phyloP scores from a whole-genome alignment of 1,284 basidiomycete species.

The Fistulina hepatica region DNA sequence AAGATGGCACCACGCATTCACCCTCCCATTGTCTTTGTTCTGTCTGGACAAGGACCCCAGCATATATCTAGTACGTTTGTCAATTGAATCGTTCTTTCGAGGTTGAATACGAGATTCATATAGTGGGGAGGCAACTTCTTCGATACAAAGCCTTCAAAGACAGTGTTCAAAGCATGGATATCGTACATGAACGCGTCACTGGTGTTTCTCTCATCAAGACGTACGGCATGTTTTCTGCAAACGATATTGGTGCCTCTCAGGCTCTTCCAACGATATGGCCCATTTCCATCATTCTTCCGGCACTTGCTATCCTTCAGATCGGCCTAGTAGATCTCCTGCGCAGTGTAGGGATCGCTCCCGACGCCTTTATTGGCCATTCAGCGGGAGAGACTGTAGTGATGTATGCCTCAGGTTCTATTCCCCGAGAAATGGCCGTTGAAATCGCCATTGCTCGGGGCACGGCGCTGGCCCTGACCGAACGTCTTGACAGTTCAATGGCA shows the following conservation, averaged over 20 bases:
- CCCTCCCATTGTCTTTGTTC: constrained; percentile 27
- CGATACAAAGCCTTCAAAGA: constrained; percentile 25
- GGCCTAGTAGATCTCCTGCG: constrained; percentile 31
- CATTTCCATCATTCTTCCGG: constrained; percentile 26
- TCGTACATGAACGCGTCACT: constrained; percentile 18
- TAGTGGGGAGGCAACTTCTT: constrained; percentile 33
- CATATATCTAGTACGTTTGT: constrained; percentile 23
- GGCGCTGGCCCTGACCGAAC: constrained; percentile 25
- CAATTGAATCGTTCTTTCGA: neutral
- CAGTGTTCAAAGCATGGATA: constrained; percentile 27
- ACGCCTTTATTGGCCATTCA: constrained; percentile 31
- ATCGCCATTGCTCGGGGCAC: constrained; percentile 28
- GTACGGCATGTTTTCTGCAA: constrained; percentile 23
- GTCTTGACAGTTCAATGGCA: constrained; percentile 30
- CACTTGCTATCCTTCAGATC: constrained; percentile 33
- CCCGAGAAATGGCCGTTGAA: constrained; percentile 30
- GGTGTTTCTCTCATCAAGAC: constrained; percentile 25
- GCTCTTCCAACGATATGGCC: constrained; percentile 19
- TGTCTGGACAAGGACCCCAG: constrained; percentile 33
- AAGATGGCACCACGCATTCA: constrained; percentile 16
- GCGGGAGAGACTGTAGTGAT: constrained; percentile 33
- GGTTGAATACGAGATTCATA: neutral
- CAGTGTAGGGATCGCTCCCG: constrained; percentile 25
- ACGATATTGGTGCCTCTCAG: neutral
- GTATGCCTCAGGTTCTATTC: constrained; percentile 31